Conservation (phyloP, 2,329 filamentous ascomycete species). For the Ascochyta clinopodiicola region DNA sequence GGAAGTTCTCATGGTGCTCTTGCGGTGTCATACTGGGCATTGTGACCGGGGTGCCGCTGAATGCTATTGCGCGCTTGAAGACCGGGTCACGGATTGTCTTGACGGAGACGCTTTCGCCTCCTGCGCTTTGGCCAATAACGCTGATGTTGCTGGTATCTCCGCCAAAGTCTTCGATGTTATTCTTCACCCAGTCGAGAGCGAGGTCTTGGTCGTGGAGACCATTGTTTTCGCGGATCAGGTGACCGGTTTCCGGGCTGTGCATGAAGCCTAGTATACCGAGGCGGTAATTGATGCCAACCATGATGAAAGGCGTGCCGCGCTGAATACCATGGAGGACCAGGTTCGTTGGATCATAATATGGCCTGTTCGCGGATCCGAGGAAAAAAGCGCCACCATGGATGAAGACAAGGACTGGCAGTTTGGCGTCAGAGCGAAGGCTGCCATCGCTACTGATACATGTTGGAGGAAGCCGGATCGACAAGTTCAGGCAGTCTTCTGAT, state of each 20-base stretch:
- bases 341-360: slow-evolving; percentile 55
- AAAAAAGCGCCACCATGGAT: slow-evolving; percentile 60
- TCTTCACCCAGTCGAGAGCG: slow-evolving; percentile 47
- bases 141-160: slow-evolving; percentile 45
- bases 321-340: slow-evolving; percentile 15
- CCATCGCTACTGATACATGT: slow-evolving; percentile 48
- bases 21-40: slow-evolving; percentile 23
- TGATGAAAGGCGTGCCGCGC: slow-evolving; percentile 13
- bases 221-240: slow-evolving; percentile 34
- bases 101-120: slow-evolving; percentile 39
- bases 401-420: slow-evolving; percentile 59
- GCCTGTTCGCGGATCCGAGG: slow-evolving; percentile 58
- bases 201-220: slow-evolving; percentile 42
- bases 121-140: slow-evolving; percentile 55
- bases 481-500: slow-evolving; percentile 54
- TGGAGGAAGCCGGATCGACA: slow-evolving; percentile 45
- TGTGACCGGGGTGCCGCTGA: slow-evolving; percentile 22
- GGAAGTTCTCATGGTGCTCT: slow-evolving; percentile 21
- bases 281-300: slow-evolving; percentile 30
- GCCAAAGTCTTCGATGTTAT: slow-evolving; percentile 45
- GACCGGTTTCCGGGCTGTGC: slow-evolving; percentile 52
- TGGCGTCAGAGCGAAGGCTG: slow-evolving; percentile 15
- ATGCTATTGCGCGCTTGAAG: slow-evolving; percentile 24
- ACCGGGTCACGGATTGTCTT: slow-evolving; percentile 17
- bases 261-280: slow-evolving; percentile 42